A percentile compares a stretch with the other conserved stretches of the same genome.
Evolutionary conservation across 108 stramenopile species (phyloP).

Genomic region (Skeletonema costatum): DNA sequence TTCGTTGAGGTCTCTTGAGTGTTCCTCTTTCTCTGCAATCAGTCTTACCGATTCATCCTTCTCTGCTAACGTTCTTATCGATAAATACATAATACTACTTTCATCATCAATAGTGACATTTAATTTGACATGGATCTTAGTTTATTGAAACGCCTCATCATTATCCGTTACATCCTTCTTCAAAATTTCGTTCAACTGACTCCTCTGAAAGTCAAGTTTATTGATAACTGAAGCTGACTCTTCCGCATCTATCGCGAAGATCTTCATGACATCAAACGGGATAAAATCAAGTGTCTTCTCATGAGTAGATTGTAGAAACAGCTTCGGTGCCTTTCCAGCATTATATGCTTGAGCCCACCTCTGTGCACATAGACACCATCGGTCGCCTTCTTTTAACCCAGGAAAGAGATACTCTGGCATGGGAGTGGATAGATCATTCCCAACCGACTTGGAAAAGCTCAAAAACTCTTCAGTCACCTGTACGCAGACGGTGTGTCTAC

Average conservation of each 20-base stretch:
- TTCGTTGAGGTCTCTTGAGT: background rate
- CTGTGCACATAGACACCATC: conserved; percentile 89
- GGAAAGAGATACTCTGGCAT: conserved; percentile 79
- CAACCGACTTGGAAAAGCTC: conserved; percentile 64
- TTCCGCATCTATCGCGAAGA: conserved; percentile 66
- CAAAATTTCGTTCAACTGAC: conserved; percentile 52
- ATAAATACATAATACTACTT: background rate
- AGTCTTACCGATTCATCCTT: background rate
- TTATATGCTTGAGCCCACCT: conserved; percentile 84
- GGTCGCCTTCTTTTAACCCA: conserved; percentile 78
- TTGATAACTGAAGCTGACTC: conserved; percentile 58
- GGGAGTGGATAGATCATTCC: conserved; percentile 83
- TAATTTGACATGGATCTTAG: background rate
- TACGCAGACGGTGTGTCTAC: conserved; percentile 83
- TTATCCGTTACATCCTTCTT: conserved; percentile 13
- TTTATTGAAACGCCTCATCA: conserved; percentile 34
- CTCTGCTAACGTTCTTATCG: background rate
- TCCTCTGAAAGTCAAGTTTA: conserved; percentile 60
- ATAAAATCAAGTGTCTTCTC: conserved; percentile 79
- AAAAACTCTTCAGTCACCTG: conserved; percentile 82
- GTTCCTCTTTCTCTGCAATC: background rate
- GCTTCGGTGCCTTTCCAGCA: conserved; percentile 66
- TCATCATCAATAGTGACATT: background rate
- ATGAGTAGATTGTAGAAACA: conserved; percentile 76
- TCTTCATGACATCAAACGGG: conserved; percentile 53